A percentile compares a stretch with the other conserved stretches of the same genome.
Evolutionary conservation across 148 eudicot genomes (phyloP).

Genomic region (Cornus controversa): DNA sequence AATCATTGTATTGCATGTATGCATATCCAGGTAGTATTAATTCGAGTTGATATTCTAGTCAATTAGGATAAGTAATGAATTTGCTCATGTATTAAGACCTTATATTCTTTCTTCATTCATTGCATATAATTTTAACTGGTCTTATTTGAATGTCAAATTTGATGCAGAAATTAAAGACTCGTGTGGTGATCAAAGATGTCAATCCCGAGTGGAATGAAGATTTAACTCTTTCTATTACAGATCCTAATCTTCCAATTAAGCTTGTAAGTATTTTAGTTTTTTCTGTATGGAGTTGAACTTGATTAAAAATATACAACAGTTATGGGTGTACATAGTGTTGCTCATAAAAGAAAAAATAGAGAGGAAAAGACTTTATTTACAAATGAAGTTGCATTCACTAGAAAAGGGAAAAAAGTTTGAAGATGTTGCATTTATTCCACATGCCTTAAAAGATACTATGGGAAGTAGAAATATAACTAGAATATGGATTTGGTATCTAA

Average conservation of each 20-base stretch:
- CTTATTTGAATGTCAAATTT: background rate
- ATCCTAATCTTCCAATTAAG: conserved; percentile 47
- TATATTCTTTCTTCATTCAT: background rate
- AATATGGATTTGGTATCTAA: no score
- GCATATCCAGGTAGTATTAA: background rate
- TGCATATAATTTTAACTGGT: background rate
- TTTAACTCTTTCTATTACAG: conserved; percentile 52
- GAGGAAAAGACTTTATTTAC: no score
- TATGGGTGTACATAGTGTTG: no score
- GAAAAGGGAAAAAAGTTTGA: no score
- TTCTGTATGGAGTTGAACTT: background rate
- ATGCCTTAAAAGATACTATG: no score
- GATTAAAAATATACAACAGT: no score
- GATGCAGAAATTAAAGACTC: conserved; percentile 70
- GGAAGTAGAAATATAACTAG: no score
- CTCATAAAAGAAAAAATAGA: no score
- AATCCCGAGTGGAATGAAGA: conserved; percentile 89
- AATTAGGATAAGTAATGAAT: no score
- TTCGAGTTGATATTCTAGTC: background rate
- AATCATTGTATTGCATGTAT: background rate
- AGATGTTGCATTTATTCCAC: no score
- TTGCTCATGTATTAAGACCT: background rate
- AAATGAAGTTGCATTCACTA: no score
- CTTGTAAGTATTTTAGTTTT: conserved; percentile 42
- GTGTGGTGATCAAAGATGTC: conserved; percentile 47